These are phyloP conservation scores for Linum trigynum DNA, from an alignment of 345 rosid species.

Conservation along the genomic window DNA sequence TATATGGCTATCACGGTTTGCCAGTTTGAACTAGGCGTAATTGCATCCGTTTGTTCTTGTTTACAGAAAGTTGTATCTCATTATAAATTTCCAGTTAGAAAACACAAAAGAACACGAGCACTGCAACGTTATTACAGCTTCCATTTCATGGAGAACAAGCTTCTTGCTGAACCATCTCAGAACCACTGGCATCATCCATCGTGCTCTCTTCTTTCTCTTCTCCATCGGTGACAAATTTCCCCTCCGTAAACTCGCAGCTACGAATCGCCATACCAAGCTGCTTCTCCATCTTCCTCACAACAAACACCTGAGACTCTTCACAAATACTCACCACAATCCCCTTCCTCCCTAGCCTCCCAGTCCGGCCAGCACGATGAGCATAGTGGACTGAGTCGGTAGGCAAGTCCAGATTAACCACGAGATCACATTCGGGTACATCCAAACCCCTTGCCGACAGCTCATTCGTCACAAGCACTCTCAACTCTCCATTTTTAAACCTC, in stretches of 20 bases:
- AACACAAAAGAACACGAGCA: no score
- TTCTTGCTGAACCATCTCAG: no score
- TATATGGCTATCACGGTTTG: no score
- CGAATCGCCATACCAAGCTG: constrained; percentile 61
- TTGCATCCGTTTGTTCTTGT: no score
- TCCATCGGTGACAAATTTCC: constrained; percentile 51
- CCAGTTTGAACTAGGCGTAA: no score
- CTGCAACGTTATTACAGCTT: no score
- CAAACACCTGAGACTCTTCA: constrained; percentile 75
- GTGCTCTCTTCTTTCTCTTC: constrained; percentile 25
- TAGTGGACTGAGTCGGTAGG: constrained; percentile 75
- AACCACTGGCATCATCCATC: no score
- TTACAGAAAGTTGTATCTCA: no score
- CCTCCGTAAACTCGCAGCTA: constrained; percentile 76
- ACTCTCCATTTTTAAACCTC: constrained; percentile 79
- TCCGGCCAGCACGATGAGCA: constrained; percentile 88
- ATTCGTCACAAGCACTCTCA: constrained; percentile 72
- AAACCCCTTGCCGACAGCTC: constrained; percentile 94
- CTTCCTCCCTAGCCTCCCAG: constrained; percentile 81
- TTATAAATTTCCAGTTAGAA: no score
- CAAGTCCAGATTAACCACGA: constrained; percentile 76
- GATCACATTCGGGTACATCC: constrained; percentile 85
- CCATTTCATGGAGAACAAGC: no score
- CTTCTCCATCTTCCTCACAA: constrained; percentile 79
- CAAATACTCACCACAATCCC: constrained; percentile 78